Conservation (phyloP, 305 asterid species). For the Rubia peregrina region DNA sequence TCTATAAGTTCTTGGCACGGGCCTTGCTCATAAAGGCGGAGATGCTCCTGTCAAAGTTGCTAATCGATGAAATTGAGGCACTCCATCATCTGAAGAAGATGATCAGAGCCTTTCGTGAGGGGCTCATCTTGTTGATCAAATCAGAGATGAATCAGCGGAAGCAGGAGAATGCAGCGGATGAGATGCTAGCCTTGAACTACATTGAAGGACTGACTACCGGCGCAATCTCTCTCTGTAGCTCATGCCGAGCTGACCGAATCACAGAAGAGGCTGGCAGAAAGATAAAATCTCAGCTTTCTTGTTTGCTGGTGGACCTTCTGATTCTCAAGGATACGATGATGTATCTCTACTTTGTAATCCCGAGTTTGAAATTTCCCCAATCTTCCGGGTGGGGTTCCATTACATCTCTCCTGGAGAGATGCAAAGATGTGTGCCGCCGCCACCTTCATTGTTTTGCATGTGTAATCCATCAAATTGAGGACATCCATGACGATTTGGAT, state of each 20-base stretch:
- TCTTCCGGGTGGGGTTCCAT: not conserved
- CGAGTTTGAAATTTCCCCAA: not conserved
- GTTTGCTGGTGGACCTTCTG: not conserved
- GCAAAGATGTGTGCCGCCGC: not conserved
- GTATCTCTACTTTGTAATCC: not conserved
- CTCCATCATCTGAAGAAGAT: constrained; percentile 11
- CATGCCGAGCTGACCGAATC: not conserved
- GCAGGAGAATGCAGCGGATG: not conserved
- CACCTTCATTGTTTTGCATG: not conserved
- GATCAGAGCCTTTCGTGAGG: constrained; percentile 14
- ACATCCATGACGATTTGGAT: not conserved
- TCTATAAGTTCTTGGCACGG: not conserved
- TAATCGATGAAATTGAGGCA: not conserved
- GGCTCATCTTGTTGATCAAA: not conserved
- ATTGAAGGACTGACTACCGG: not conserved
- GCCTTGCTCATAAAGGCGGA: not conserved
- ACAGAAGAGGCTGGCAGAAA: not conserved
- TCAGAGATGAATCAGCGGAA: not conserved
- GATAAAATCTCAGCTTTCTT: not conserved
- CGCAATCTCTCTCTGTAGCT: not conserved
- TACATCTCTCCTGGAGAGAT: not conserved
- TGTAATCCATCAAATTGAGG: constrained; percentile 1
- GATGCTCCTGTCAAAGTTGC: not conserved
- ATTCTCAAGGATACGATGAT: not conserved
- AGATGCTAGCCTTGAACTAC: not conserved